phyloP scores from a whole-genome alignment of 805 yeast species.

The Kluyveromyces dobzhanskii region DNA sequence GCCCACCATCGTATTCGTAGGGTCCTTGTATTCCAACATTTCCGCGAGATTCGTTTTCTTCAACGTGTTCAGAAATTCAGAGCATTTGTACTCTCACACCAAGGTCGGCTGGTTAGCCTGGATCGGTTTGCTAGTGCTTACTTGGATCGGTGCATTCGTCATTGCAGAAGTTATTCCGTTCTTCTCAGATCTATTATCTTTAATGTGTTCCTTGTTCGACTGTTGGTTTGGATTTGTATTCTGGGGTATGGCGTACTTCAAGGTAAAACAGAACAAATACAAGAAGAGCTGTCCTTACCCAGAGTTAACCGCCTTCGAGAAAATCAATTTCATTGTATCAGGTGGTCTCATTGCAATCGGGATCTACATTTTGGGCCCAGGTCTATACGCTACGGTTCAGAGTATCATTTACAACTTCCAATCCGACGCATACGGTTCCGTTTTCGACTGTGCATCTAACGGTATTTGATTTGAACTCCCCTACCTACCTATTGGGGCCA shows the following conservation, averaged over 20 bases:
- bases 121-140: conserved; percentile 34
- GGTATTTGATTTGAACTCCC: too few relatives aligned
- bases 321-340: conserved; percentile 32
- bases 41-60: conserved; percentile 45
- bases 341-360: conserved; percentile 38
- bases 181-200: conserved; percentile 46
- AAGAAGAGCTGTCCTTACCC: conserved; percentile 23
- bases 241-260: conserved; percentile 52
- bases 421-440: conserved; percentile 41
- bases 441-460: conserved; percentile 43
- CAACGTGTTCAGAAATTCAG: conserved; percentile 35
- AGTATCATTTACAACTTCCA: conserved; percentile 46
- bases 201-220: conserved; percentile 55
- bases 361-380: conserved; percentile 50
- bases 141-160: conserved; percentile 49
- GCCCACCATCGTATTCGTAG: conserved; percentile 50
- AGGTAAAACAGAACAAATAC: conserved; percentile 32
- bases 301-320: conserved; percentile 25
- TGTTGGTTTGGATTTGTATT: conserved; percentile 61
- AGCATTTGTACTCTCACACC: conserved; percentile 42
- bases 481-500: too few relatives aligned
- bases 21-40: conserved; percentile 47
- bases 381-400: conserved; percentile 46
- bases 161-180: conserved; percentile 60
- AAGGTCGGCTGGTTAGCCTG: conserved; percentile 45